Percentiles rank a stretch among this genome's conserved stretches.
Conservation (phyloP, 345 rosid genomes). For the Ailanthus altissimus region DNA sequence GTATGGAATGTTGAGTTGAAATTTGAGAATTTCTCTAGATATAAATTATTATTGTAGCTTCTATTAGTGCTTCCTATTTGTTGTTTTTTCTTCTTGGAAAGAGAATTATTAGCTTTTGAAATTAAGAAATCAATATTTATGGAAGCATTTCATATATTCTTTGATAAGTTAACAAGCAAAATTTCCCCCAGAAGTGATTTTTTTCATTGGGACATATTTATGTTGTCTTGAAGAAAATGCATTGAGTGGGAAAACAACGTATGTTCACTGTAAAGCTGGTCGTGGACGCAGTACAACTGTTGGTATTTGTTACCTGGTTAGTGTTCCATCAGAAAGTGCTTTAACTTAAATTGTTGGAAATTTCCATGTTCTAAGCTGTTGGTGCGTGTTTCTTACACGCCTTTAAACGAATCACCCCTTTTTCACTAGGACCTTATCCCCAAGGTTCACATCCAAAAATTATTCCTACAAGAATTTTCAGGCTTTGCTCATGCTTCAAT, state of each 20-base stretch:
- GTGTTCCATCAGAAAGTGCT: constrained; percentile 21
- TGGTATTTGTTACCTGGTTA: constrained; percentile 87
- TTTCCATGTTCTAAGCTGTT: constrained; percentile 2
- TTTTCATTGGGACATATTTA: constrained; percentile 7
- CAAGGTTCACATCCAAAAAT: no score
- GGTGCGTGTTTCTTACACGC: no score
- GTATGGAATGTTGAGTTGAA: no score
- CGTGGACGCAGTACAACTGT: constrained; percentile 97
- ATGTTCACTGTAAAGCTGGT: constrained; percentile 99
- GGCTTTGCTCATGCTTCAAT: no score
- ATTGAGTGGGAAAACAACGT: constrained; percentile 55
- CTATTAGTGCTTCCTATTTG: no score
- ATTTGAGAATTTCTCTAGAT: no score
- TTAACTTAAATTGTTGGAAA: not conserved
- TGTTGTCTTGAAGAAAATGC: constrained; percentile 58
- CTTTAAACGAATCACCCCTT: no score
- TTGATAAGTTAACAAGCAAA: not conserved
- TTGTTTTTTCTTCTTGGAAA: no score
- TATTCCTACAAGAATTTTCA: no score
- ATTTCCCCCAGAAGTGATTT: not conserved
- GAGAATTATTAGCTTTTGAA: not conserved
- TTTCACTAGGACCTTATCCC: no score
- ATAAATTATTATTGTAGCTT: no score
- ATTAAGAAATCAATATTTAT: not conserved
- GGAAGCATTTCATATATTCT: not conserved